Base-by-base conservation (phyloP, 768 basidiomycete species). In the Holtermannia corniformis region DNA sequence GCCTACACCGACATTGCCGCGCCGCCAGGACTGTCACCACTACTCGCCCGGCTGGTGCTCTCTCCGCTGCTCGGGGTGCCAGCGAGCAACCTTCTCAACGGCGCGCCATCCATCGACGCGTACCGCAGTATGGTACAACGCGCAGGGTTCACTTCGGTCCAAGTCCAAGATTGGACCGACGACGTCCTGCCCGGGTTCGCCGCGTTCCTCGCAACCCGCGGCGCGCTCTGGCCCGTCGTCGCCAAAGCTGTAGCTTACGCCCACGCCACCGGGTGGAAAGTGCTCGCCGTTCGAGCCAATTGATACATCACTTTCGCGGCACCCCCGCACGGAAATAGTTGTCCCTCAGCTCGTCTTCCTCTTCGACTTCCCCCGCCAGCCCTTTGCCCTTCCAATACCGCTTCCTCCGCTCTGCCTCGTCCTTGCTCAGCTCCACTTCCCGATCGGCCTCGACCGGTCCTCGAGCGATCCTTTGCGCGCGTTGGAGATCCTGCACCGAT, bases 1-100 rank as follows among this genome's bases (percentile, higher is more conserved):
- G 63, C 55, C 0, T 68, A 61, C 40, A 68, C 66, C 23, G 66
- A 68, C 44, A 55, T 68, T 19, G 28, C 65, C 2, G 63, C 66
- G 19, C 66, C 66, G 19, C 22, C 49, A 2, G 32, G 40, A 4
- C 41, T 55, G 3, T 51, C 49, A 14, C 16, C 54, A 19, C 10
- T 50, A 10, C 45, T 59, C 37, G 60, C 46, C 10, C 47, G 51
- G 20, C 28, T 59, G 12, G 42, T 65, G 37, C 47, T 65, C 16
- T 54, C 64, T 13, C 52, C 57, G 13, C 12, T 59, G 3, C 41
- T 65, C 4, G 44, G 41, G 14, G 62, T 68, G 0, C 66, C 66
- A 4, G 14, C 54, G 2, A 26, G 51, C 0, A 68, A 68, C 40
- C 52, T 68, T 12, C 37, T 50, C 5, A 5, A 27, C 1, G 27